phyloP scores from a whole-genome alignment of 129 eudicot genomes.

The Flaveria sonorensis region DNA sequence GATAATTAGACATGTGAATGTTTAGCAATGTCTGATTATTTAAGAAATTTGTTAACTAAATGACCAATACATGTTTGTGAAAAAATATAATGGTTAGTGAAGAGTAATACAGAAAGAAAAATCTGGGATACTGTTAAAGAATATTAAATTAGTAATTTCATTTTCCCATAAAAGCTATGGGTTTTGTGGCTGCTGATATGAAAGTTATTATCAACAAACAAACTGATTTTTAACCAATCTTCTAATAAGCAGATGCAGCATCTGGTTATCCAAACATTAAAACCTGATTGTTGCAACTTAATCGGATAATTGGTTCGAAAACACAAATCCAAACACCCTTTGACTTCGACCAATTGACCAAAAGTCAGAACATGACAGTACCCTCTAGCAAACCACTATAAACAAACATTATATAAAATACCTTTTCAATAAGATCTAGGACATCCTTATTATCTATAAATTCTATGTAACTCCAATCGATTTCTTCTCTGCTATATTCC shows the following conservation, averaged over 20 bases:
- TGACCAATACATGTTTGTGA: neutral
- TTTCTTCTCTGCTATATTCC: slow-evolving; percentile 92
- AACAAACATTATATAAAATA: slow-evolving; percentile 17
- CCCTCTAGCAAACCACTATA: neutral
- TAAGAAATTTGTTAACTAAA: neutral
- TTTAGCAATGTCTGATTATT: neutral
- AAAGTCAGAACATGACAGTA: neutral
- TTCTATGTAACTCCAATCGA: slow-evolving; percentile 99
- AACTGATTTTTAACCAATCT: neutral
- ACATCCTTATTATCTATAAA: slow-evolving; percentile 97
- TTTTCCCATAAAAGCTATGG: neutral
- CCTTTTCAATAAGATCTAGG: slow-evolving; percentile 97
- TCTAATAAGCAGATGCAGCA: slow-evolving; percentile 1
- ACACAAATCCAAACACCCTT: neutral
- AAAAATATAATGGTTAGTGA: neutral
- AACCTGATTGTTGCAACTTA: neutral
- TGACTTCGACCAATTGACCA: neutral
- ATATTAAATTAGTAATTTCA: neutral
- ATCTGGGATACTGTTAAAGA: neutral
- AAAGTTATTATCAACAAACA: neutral
- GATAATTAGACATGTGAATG: neutral
- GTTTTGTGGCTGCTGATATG: neutral
- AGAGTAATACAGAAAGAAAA: neutral
- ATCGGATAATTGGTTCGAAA: neutral
- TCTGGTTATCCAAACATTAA: neutral